Percentiles rank a stretch among this genome's conserved stretches.
Conservation (phyloP, 371 early-diverging fungal species). For the Apophysomyces variabilis region DNA sequence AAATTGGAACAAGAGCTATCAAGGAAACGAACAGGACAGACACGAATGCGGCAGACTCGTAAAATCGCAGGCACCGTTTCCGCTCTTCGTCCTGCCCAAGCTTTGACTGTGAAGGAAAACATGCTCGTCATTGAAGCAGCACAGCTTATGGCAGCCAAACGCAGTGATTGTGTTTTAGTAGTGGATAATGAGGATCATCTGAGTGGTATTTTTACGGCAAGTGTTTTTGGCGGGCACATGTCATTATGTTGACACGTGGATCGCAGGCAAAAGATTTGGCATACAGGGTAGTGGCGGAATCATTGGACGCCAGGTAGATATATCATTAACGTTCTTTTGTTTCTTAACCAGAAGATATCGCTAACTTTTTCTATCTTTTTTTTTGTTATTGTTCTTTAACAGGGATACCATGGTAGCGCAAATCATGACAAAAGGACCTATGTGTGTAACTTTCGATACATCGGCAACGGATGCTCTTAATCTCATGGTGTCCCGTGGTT, state of each 20-base stretch:
- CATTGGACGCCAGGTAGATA: conserved; percentile 51
- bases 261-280: conserved; percentile 54
- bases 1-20: conserved; percentile 72
- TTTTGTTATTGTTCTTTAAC: not conserved
- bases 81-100: conserved; percentile 80
- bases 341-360: too few relatives aligned
- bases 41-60: conserved; percentile 37
- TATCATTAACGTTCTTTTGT: not conserved
- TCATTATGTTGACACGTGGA: conserved; percentile 10
- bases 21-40: conserved; percentile 55
- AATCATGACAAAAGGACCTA: conserved; percentile 93
- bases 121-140: conserved; percentile 89
- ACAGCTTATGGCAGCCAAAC: conserved; percentile 94
- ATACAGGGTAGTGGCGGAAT: conserved; percentile 53
- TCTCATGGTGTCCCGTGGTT: conserved; percentile 94
- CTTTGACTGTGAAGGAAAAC: conserved; percentile 85
- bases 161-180: conserved; percentile 88
- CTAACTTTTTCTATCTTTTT: too few relatives aligned
- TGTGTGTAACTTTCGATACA: conserved; percentile 83
- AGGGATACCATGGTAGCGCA: conserved; percentile 80
- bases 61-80: conserved; percentile 83
- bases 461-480: conserved; percentile 91
- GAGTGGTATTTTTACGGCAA: conserved; percentile 89
- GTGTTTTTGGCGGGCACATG: conserved; percentile 16
- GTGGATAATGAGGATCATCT: conserved; percentile 87